Evolutionary conservation across 495 filamentous ascomycete species (phyloP), one percentile per base, ranked within the genome.

Genomic region (Tuber calosporum): DNA sequence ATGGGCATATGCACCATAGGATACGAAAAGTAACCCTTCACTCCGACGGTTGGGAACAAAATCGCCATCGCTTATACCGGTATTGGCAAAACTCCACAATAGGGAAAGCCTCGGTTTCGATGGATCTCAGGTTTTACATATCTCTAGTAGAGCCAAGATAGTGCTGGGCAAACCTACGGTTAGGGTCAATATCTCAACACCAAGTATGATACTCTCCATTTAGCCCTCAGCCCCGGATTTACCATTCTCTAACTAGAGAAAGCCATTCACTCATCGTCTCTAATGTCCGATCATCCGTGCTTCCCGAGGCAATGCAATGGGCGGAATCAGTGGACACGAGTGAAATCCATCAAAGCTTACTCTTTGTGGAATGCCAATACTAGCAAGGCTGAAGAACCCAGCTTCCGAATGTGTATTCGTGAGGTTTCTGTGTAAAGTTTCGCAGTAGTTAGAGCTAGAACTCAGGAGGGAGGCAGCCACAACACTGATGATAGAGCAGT

Each of bases 211-310:
- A 19, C 26, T 15, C 53, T 26, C 26, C 9, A 34, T 34, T 62
- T 19, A 62, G 26, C 53, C 53, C 53, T 26, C 53, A 34, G 53
- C 53, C 53, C 53, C 53, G 53, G 53, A 62, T 62, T 34, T 62
- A 62, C 53, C 13, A 62, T 17, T 34, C 53, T 17, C 53, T 62
- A 30, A 30, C 13, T 1, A 62, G 53, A 62, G 53, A 34, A 30
- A 62, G 11, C 53, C 30, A 62, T 30, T 62, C 4, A 62, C 26
- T 62, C 53, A 30, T 34, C 26, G 26, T 34, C 53, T 62, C 53
- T 62, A 62, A 62, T 62, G 53, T 62, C 53, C 53, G 53, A 62
- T 62, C 53, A 62, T 62, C 53, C 13, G 13, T 62, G 53, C 30
- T 17, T 62, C 53, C 53, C 53, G 53, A 30, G 30, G 26, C 53